A percentile compares a stretch with the other conserved stretches of the same genome.
Evolutionary conservation across 2,329 filamentous ascomycete genomes (phyloP).

Genomic region (Monosporascus sp.): DNA sequence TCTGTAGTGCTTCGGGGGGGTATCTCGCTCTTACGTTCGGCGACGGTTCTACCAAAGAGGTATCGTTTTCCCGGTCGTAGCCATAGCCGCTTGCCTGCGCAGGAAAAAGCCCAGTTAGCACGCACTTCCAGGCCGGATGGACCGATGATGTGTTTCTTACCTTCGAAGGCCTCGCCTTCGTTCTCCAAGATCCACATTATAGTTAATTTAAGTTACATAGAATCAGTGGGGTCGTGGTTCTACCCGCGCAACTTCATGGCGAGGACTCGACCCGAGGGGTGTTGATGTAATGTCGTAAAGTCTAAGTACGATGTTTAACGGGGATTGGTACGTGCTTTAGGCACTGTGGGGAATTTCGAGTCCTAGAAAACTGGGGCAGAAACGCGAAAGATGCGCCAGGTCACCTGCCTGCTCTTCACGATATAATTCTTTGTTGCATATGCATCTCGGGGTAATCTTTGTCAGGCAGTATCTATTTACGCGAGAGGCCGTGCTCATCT

Average conservation of each 20-base stretch:
- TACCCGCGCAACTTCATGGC: not conserved
- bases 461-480: too few relatives aligned
- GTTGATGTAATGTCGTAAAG: not conserved
- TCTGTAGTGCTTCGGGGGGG: not conserved
- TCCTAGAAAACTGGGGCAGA: not conserved
- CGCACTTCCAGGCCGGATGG: not conserved
- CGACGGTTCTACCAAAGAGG: conserved; percentile 74
- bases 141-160: conserved; percentile 21
- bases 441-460: not conserved
- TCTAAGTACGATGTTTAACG: too few relatives aligned
- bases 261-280: not conserved
- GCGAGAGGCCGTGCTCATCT: too few relatives aligned
- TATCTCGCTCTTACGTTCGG: conserved; percentile 44
- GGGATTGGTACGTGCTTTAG: too few relatives aligned
- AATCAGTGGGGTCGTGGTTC: not conserved
- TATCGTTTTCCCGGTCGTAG: conserved; percentile 80
- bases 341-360: not conserved
- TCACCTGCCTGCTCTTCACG: not conserved
- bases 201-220: not conserved
- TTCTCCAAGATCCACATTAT: conserved; percentile 53
- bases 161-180: conserved; percentile 43
- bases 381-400: not conserved
- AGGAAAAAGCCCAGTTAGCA: conserved; percentile 10
- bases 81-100: conserved; percentile 68
- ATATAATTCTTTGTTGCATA: not conserved